These are phyloP conservation scores for Gentiana straminea DNA, from an alignment of 257 asterid genomes.

Conservation along the genomic window DNA sequence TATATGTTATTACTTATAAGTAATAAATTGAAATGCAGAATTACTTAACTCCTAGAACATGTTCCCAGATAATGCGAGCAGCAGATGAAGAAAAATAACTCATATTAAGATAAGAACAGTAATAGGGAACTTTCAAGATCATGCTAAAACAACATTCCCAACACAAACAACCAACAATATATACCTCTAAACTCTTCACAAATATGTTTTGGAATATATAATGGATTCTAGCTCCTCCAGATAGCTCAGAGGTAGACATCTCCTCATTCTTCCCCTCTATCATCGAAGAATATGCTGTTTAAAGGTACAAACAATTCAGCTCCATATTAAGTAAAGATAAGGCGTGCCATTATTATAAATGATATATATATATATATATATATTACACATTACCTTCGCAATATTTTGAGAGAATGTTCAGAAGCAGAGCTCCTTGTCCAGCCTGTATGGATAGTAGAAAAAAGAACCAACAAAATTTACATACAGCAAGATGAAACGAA, in stretches of 20 bases:
- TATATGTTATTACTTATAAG: no score
- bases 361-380: background rate
- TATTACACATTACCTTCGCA: slow-evolving; percentile 51
- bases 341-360: no score
- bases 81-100: no score
- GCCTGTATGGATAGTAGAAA: slow-evolving; percentile 34
- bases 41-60: no score
- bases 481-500: no score
- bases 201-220: slow-evolving; percentile 84
- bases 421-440: slow-evolving; percentile 82
- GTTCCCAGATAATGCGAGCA: no score
- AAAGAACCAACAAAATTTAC: no score
- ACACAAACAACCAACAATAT: slow-evolving; percentile 18
- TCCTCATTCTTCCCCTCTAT: slow-evolving; percentile 90
- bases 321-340: no score
- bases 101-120: no score
- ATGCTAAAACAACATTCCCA: background rate
- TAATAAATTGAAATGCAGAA: no score
- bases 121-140: no score
- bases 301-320: slow-evolving; percentile 5
- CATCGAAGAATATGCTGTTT: slow-evolving; percentile 84
- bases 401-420: slow-evolving; percentile 81
- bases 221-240: slow-evolving; percentile 98
- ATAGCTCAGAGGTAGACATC: slow-evolving; percentile 84
- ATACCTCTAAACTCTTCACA: slow-evolving; percentile 89